Conservation (phyloP, 1,284 basidiomycete species). For the Cutaneotrichosporon mucoides region DNA sequence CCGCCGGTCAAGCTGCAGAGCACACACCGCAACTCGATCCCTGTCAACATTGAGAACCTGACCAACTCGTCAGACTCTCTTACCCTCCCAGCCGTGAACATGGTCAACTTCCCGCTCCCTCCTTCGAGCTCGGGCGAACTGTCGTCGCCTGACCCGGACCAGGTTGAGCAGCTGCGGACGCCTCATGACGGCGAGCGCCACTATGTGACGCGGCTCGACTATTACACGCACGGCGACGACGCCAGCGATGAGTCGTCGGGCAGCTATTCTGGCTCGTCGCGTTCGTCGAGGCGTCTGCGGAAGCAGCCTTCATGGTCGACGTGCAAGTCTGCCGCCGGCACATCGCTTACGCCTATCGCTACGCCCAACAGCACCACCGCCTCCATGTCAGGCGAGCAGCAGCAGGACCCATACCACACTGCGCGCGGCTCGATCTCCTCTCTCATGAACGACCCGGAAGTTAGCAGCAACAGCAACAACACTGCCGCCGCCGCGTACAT, state of each 20-base stretch:
- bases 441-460: neutral
- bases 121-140: constrained; percentile 19
- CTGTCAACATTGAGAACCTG: constrained; percentile 22
- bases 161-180: constrained; percentile 22
- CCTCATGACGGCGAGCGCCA: constrained; percentile 4
- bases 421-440: neutral
- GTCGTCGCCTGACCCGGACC: constrained; percentile 18
- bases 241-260: constrained; percentile 8
- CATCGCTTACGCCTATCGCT: constrained; percentile 12
- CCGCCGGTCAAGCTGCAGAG: neutral
- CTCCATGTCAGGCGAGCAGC: neutral
- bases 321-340: neutral
- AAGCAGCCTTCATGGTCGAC: constrained; percentile 18
- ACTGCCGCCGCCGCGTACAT: constrained; percentile 2
- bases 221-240: neutral
- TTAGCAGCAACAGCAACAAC: neutral
- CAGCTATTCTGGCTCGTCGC: neutral
- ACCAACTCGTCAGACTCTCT: constrained; percentile 20
- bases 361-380: constrained; percentile 10
- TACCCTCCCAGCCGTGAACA: constrained; percentile 2
- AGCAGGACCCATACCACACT: neutral
- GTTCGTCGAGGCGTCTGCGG: constrained; percentile 1
- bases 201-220: constrained; percentile 1
- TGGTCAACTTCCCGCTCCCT: constrained; percentile 22
- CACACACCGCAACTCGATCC: constrained; percentile 7